phyloP scores from a whole-genome alignment of 140 eudicot species.

The Flaveria floridana region DNA sequence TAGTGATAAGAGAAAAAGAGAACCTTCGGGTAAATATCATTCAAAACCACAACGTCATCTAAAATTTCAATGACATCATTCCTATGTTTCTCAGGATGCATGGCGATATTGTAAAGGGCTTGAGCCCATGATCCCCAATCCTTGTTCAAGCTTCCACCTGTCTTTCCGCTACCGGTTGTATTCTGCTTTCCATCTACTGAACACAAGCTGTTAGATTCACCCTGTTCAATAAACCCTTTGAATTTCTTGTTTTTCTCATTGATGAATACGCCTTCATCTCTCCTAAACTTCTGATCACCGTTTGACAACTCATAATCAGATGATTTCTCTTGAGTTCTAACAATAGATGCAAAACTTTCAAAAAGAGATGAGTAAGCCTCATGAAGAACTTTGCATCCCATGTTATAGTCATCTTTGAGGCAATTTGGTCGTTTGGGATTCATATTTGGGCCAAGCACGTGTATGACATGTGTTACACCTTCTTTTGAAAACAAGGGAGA shows the following conservation, averaged over 20 bases:
- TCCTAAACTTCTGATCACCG: constrained; percentile 54
- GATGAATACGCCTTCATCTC: constrained; percentile 40
- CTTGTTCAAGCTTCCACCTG: constrained; percentile 32
- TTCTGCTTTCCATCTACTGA: constrained; percentile 25
- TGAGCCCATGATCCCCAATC: constrained; percentile 88
- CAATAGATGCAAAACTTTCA: constrained; percentile 69
- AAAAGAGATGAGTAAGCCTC: constrained; percentile 84
- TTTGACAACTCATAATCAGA: constrained; percentile 21
- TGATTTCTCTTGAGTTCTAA: constrained; percentile 32
- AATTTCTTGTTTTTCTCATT: constrained; percentile 52
- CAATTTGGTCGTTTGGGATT: constrained; percentile 85
- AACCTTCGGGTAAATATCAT: constrained; percentile 88
- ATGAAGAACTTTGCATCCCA: constrained; percentile 69
- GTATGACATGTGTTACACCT: constrained; percentile 89
- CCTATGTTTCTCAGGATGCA: constrained; percentile 66
- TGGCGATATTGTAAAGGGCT: constrained; percentile 70
- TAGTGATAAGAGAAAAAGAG: constrained; percentile 8
- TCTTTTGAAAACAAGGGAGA: constrained; percentile 67
- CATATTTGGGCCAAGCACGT: constrained; percentile 98
- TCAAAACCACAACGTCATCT: constrained; percentile 71
- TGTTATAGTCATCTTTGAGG: constrained; percentile 66
- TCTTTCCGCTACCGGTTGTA: constrained; percentile 25
- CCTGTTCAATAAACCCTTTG: constrained; percentile 42
- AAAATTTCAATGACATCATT: constrained; percentile 51
- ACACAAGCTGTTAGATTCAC: constrained; percentile 27